Evolutionary conservation across 495 filamentous ascomycete genomes (phyloP).

Genomic region (Annulohypoxylon stygium): DNA sequence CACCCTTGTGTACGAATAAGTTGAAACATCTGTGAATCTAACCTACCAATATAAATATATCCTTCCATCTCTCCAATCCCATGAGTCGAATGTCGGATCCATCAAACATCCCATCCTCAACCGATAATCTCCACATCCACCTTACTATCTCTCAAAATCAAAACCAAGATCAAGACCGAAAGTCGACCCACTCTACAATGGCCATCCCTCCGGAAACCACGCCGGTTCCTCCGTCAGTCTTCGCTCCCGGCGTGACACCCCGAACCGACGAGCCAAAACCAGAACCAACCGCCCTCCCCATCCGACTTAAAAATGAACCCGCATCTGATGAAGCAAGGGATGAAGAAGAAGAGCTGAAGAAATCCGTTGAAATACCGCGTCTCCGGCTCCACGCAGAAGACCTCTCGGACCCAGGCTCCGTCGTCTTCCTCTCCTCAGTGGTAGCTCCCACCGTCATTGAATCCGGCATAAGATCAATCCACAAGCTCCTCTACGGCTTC

Average conservation of each 20-base stretch:
- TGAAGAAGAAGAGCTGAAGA: slow-evolving; percentile 8
- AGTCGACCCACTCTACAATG: slow-evolving; percentile 31
- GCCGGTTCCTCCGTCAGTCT: slow-evolving; percentile 49
- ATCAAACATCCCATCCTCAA: slow-evolving; percentile 18
- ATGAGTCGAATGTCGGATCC: slow-evolving; percentile 18
- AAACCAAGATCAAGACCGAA: background rate
- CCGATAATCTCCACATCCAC: slow-evolving; percentile 23
- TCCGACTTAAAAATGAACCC: background rate
- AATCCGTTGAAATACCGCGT: slow-evolving; percentile 62
- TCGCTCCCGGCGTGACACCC: slow-evolving; percentile 49
- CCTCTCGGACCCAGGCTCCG: slow-evolving; percentile 72
- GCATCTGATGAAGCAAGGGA: slow-evolving; percentile 8
- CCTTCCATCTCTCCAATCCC: background rate
- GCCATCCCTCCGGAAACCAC: slow-evolving; percentile 48
- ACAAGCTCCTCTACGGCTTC: slow-evolving; percentile 42
- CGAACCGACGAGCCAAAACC: slow-evolving; percentile 10
- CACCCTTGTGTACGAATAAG: background rate
- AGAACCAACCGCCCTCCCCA: slow-evolving; percentile 28
- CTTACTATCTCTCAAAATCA: slow-evolving; percentile 17
- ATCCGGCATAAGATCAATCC: slow-evolving; percentile 71
- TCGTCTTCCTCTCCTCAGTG: slow-evolving; percentile 71
- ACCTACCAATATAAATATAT: background rate
- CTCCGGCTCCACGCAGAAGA: slow-evolving; percentile 79
- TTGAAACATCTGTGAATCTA: background rate
- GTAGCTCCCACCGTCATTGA: slow-evolving; percentile 70